Conservation (phyloP, 805 yeast genomes). For the Gaillardinia entomophila region DNA sequence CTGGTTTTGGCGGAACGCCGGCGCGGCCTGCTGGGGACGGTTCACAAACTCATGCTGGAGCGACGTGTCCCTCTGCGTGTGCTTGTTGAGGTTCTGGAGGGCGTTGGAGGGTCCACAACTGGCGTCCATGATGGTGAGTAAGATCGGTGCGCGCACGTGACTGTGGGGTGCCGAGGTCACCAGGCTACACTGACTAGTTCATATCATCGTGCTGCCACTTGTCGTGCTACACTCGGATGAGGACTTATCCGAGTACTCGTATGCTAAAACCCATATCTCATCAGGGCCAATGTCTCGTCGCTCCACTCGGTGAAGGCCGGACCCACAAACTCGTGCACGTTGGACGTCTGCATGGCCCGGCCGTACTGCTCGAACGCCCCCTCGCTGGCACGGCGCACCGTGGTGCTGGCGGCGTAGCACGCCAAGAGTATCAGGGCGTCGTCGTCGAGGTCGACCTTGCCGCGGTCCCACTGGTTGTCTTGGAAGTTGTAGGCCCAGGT, state of each 20-base stretch:
- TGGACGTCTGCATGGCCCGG: slow-evolving; percentile 81
- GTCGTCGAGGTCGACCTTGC: slow-evolving; percentile 21
- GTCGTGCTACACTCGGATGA: too few species aligned
- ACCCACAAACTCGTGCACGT: slow-evolving; percentile 65
- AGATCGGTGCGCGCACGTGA: not conserved
- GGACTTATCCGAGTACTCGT: too few species aligned
- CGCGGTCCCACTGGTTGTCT: slow-evolving; percentile 48
- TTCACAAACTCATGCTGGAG: slow-evolving; percentile 26
- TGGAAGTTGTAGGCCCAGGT: slow-evolving; percentile 75
- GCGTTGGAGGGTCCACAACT: slow-evolving; percentile 45
- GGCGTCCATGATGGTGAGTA: slow-evolving; percentile 21
- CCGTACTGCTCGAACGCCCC: slow-evolving; percentile 62
- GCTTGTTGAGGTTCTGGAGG: slow-evolving; percentile 34
- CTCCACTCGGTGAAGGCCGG: slow-evolving; percentile 53
- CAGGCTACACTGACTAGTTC: too few species aligned
- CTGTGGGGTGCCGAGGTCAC: too few species aligned
- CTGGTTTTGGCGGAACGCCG: slow-evolving; percentile 11
- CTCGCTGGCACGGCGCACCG: slow-evolving; percentile 60
- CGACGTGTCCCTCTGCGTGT: slow-evolving; percentile 36
- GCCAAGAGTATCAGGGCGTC: slow-evolving; percentile 42
- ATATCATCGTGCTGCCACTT: too few species aligned
- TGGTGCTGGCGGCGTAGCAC: slow-evolving; percentile 63
- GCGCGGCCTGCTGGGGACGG: slow-evolving; percentile 3
- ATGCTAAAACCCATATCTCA: too few species aligned
- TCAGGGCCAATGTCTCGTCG: too few species aligned